phyloP scores from a whole-genome alignment of 352 stramenopile genomes.

The Phytophthora pistaciae region DNA sequence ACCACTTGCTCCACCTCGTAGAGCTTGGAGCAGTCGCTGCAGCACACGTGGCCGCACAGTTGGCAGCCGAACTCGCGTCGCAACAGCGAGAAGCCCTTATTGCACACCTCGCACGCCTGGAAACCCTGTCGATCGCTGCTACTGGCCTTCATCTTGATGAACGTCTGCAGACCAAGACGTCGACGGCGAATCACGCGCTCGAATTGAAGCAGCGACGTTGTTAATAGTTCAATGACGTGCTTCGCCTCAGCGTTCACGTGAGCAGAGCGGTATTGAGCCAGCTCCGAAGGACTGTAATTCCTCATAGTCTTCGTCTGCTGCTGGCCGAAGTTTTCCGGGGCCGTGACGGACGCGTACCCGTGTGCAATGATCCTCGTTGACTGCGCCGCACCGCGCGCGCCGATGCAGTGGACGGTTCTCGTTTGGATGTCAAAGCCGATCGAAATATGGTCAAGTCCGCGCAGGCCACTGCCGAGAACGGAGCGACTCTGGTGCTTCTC shows the following conservation, averaged over 20 bases:
- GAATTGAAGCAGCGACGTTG: conserved; percentile 63
- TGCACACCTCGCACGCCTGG: conserved; percentile 48
- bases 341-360: conserved; percentile 62
- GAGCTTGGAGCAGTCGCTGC: conserved; percentile 57
- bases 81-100: conserved; percentile 57
- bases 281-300: conserved; percentile 34
- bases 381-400: conserved; percentile 27
- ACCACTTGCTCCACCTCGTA: conserved; percentile 65
- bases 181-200: conserved; percentile 76
- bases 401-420: conserved; percentile 36
- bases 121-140: conserved; percentile 21
- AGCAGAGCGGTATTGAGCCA: conserved; percentile 46
- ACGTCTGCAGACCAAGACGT: conserved; percentile 73
- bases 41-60: conserved; percentile 63
- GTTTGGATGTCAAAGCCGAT: conserved; percentile 71
- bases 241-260: conserved; percentile 73
- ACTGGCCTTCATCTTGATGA: conserved; percentile 48
- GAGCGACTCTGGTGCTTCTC: conserved; percentile 53
- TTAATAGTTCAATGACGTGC: conserved; percentile 65
- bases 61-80: conserved; percentile 63
- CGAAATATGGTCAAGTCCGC: conserved; percentile 58
- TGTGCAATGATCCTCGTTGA: conserved; percentile 64
- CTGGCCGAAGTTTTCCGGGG: conserved; percentile 45
- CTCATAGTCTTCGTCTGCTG: conserved; percentile 31
- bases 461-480: conserved; percentile 45